Evolutionary conservation across 2,329 filamentous ascomycete species (phyloP).

Genomic region (Arthrobotrys conoides): DNA sequence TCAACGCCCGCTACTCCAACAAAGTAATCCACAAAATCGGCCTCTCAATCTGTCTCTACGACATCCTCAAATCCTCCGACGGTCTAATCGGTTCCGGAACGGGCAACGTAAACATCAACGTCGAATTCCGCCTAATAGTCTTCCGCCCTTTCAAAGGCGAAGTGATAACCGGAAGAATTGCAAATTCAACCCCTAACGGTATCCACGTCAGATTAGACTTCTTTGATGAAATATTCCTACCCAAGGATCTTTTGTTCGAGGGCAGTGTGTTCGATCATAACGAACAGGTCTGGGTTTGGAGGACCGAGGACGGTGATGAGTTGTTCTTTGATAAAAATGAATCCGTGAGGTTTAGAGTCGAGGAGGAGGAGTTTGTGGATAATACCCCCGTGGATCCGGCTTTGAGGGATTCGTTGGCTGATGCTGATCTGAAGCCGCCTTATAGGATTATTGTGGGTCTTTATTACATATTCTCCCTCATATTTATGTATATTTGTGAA

Average conservation of each 20-base stretch:
- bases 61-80: constrained; percentile 89
- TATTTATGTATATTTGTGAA: too few species aligned
- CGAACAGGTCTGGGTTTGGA: constrained; percentile 88
- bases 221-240: constrained; percentile 81
- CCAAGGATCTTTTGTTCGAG: constrained; percentile 62
- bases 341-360: constrained; percentile 85
- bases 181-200: constrained; percentile 78
- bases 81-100: constrained; percentile 93
- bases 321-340: constrained; percentile 93
- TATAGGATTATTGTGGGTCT: constrained; percentile 74
- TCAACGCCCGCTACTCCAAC: constrained; percentile 97
- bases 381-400: constrained; percentile 79
- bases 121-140: constrained; percentile 92
- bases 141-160: constrained; percentile 97
- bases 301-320: constrained; percentile 75
- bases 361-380: constrained; percentile 92
- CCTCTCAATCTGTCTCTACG: constrained; percentile 92
- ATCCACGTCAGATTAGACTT: constrained; percentile 85
- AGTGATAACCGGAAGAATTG: constrained; percentile 87
- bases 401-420: constrained; percentile 65
- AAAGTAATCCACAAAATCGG: constrained; percentile 95
- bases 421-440: constrained; percentile 76
- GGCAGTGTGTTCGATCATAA: constrained; percentile 71
- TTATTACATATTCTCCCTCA: background rate
- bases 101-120: constrained; percentile 96